A percentile compares a stretch with the other conserved stretches of the same genome.
Evolutionary conservation across 2,329 filamentous ascomycete species (phyloP).

Genomic region (Xylaria digitata): DNA sequence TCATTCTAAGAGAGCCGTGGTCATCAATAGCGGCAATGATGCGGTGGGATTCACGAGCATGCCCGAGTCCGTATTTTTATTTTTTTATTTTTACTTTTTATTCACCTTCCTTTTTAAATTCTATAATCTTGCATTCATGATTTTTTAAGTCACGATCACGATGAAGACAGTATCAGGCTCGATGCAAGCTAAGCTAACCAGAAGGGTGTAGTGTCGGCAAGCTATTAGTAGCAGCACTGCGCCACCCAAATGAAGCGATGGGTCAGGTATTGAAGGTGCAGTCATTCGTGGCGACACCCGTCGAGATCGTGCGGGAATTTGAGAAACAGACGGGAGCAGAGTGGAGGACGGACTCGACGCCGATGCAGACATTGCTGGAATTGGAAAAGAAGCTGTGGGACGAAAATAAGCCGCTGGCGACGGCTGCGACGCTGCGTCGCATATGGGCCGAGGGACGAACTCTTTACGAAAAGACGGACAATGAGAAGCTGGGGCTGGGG

Average conservation of each 20-base stretch:
- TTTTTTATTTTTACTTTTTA: background rate
- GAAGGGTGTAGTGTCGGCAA: conserved; percentile 67
- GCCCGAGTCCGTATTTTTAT: conserved; percentile 68
- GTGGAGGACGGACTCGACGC: conserved; percentile 66
- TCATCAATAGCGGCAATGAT: conserved; percentile 71
- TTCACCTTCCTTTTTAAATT: too few relatives aligned
- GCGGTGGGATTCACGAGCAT: conserved; percentile 76
- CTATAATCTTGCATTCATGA: background rate
- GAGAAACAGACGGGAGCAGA: conserved; percentile 71
- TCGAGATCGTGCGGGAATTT: conserved; percentile 72
- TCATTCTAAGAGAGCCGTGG: conserved; percentile 64
- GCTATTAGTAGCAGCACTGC: conserved; percentile 71
- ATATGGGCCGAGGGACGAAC: conserved; percentile 42
- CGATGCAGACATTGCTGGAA: conserved; percentile 64
- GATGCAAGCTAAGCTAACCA: conserved; percentile 16
- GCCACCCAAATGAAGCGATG: conserved; percentile 63
- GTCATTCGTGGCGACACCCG: conserved; percentile 75
- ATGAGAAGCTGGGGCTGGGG: conserved; percentile 32
- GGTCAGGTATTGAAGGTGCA: conserved; percentile 74
- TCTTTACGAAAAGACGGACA: conserved; percentile 40
- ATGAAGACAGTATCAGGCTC: background rate
- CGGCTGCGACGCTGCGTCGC: conserved; percentile 34
- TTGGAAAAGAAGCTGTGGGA: conserved; percentile 52
- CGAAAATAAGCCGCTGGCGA: conserved; percentile 25
- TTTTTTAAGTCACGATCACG: background rate